A percentile compares a stretch with the other conserved stretches of the same genome.
Conservation (phyloP, 148 eudicot genomes). For the Euryodendron excelsum region DNA sequence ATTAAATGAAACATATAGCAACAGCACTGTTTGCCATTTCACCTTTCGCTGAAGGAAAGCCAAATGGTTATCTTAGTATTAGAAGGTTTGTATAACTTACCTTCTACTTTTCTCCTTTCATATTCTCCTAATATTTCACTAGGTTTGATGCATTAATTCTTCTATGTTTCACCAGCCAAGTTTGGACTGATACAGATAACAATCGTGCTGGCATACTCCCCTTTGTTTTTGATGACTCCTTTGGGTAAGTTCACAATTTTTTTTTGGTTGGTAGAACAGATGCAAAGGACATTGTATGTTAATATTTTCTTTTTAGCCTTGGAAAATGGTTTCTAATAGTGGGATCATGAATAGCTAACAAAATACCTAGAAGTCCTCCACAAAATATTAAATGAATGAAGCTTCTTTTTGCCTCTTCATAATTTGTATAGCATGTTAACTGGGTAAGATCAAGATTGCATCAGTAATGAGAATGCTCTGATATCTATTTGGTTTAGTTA, state of each 20-base stretch:
- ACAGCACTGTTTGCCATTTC: conserved; percentile 98
- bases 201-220: conserved; percentile 92
- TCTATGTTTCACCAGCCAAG: conserved; percentile 51
- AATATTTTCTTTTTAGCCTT: not conserved
- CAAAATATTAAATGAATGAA: not conserved
- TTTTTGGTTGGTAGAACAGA: not conserved
- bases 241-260: conserved; percentile 60
- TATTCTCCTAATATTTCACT: not conserved
- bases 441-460: not conserved
- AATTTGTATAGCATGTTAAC: not conserved
- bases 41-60: conserved; percentile 96
- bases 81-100: conserved; percentile 53
- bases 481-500: not conserved
- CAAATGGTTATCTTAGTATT: conserved; percentile 95
- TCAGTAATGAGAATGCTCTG: not conserved
- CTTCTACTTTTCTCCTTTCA: conserved; percentile 9
- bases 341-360: not conserved
- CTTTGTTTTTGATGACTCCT: conserved; percentile 85
- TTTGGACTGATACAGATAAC: conserved; percentile 92
- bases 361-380: not conserved
- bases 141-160: conserved; percentile 11
- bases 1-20: conserved; percentile 64
- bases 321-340: not conserved
- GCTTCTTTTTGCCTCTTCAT: not conserved
- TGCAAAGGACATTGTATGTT: not conserved